A percentile compares a stretch with the other conserved stretches of the same genome.
These are phyloP conservation scores for Globisporangium alternatum DNA, from an alignment of 352 stramenopile species.

Conservation along the genomic window DNA sequence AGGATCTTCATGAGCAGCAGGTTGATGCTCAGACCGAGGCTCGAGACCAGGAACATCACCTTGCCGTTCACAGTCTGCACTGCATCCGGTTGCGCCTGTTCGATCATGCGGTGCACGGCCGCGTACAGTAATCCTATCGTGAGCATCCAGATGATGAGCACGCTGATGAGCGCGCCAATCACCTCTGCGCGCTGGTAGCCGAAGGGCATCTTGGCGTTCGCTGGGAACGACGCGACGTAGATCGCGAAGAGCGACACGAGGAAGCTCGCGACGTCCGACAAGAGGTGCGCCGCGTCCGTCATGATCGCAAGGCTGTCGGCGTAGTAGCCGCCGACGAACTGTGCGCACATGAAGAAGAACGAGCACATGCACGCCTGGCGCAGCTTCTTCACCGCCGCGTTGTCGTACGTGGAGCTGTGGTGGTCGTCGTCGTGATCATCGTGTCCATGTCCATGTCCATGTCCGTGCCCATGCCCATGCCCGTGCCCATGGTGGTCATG, in stretches of 20 bases:
- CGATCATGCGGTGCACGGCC: conserved; percentile 84
- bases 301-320: conserved; percentile 95
- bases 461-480: conserved; percentile 39
- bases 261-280: conserved; percentile 80
- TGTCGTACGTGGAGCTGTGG: conserved; percentile 20
- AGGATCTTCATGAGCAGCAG: conserved; percentile 93
- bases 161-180: conserved; percentile 93
- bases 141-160: conserved; percentile 94
- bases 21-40: conserved; percentile 94
- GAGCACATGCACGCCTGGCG: conserved; percentile 79
- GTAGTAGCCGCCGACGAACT: conserved; percentile 93
- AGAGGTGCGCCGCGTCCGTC: conserved; percentile 80
- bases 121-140: conserved; percentile 90
- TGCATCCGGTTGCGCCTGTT: conserved; percentile 30
- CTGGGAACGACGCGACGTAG: conserved; percentile 57
- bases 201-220: conserved; percentile 84
- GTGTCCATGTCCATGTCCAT: conserved; percentile 22
- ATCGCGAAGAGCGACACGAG: conserved; percentile 81
- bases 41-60: conserved; percentile 94
- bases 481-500: conserved; percentile 45
- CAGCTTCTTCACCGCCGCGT: conserved; percentile 66
- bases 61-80: conserved; percentile 87
- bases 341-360: conserved; percentile 93
- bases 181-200: conserved; percentile 97
- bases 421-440: conserved; percentile 10